These are phyloP conservation scores for Copromyces sp. DNA, from an alignment of 495 filamentous ascomycete genomes.

Conservation along the genomic window DNA sequence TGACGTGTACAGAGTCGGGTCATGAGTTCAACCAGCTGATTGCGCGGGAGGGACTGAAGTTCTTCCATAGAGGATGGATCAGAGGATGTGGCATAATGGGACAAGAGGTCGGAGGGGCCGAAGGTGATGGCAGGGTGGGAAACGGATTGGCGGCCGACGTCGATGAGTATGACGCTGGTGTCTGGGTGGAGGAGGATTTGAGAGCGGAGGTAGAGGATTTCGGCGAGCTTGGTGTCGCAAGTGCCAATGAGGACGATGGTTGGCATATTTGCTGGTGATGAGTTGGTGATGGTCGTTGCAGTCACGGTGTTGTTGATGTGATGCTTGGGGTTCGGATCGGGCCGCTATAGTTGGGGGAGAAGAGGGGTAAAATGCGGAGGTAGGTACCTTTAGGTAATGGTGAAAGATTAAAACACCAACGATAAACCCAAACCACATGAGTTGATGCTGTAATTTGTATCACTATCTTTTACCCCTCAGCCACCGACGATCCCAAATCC, in stretches of 20 bases:
- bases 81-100: neutral
- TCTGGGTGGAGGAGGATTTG: slow-evolving; percentile 26
- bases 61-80: too few species aligned
- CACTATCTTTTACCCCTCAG: neutral
- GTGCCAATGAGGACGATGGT: slow-evolving; percentile 55
- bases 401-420: neutral
- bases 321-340: neutral
- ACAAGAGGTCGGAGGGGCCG: slow-evolving; percentile 24
- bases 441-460: neutral
- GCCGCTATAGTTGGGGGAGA: neutral
- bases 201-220: slow-evolving; percentile 46
- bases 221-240: slow-evolving; percentile 55
- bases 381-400: neutral
- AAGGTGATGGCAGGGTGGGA: slow-evolving; percentile 39
- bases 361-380: neutral
- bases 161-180: slow-evolving; percentile 39
- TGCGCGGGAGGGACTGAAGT: neutral
- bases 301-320: neutral
- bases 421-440: neutral
- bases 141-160: slow-evolving; percentile 39
- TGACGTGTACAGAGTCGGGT: slow-evolving; percentile 26
- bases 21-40: slow-evolving; percentile 41
- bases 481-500: neutral
- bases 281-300: neutral
- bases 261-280: slow-evolving; percentile 13